phyloP scores from a whole-genome alignment of 2,329 filamentous ascomycete genomes.

The Myotisia sp. region DNA sequence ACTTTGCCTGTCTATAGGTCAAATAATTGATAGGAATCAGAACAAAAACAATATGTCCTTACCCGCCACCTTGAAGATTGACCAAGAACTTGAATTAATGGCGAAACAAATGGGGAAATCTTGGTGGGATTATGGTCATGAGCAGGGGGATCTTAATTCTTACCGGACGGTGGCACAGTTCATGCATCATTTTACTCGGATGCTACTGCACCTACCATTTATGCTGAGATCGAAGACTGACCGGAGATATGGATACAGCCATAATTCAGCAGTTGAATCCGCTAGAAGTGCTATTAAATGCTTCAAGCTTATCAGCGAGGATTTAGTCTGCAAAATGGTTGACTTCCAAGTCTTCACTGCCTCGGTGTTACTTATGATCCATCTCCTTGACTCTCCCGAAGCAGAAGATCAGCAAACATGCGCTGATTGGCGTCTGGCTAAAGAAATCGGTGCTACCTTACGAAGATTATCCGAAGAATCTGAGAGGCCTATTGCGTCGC shows the following conservation, averaged over 20 bases:
- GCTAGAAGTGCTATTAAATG: conserved; percentile 28
- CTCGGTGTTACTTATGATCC: conserved; percentile 32
- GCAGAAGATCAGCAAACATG: conserved; percentile 1
- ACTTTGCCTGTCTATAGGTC: conserved; percentile 24
- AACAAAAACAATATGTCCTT: conserved; percentile 23
- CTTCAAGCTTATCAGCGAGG: conserved; percentile 23
- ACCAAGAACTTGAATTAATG: conserved; percentile 27
- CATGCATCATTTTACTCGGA: conserved; percentile 25
- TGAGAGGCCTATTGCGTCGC: conserved; percentile 31
- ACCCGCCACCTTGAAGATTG: conserved; percentile 27
- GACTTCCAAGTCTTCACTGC: conserved; percentile 37
- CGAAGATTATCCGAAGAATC: conserved; percentile 20
- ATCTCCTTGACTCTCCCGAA: conserved; percentile 23
- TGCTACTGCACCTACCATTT: conserved; percentile 35
- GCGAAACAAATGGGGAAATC: conserved; percentile 18
- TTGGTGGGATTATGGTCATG: conserved; percentile 19
- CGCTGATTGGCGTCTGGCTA: conserved; percentile 21
- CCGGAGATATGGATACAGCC: conserved; percentile 26
- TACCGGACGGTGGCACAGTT: conserved; percentile 26
- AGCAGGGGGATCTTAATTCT: conserved; percentile 15
- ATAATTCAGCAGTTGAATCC: conserved; percentile 27
- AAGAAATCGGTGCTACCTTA: conserved; percentile 21
- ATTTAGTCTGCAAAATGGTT: conserved; percentile 32
- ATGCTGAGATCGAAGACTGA: conserved; percentile 29
- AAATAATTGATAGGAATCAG: conserved; percentile 31